These are phyloP conservation scores for Amyloporia xantha DNA, from an alignment of 768 basidiomycete genomes.

Conservation along the genomic window DNA sequence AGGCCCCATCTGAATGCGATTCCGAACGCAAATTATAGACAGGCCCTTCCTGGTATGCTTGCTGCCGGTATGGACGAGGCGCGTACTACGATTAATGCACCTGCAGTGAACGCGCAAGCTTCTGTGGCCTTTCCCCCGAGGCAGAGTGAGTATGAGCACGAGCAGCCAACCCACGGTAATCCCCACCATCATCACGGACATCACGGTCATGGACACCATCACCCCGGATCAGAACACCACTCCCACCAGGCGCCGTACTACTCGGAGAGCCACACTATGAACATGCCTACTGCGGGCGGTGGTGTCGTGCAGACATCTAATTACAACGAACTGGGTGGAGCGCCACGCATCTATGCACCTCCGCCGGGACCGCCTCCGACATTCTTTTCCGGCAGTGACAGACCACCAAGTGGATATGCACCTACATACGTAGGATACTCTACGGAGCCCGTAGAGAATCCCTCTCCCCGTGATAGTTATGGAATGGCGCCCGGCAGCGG, in stretches of 20 bases:
- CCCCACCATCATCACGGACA: background rate
- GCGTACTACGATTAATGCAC: background rate
- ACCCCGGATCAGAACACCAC: background rate
- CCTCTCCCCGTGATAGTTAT: background rate
- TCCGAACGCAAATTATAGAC: background rate
- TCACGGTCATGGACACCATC: slow-evolving; percentile 1
- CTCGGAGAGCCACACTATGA: background rate
- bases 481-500: background rate
- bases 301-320: background rate
- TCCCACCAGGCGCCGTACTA: slow-evolving; percentile 5
- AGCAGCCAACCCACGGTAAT: background rate
- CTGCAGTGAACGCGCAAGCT: background rate
- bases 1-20: background rate
- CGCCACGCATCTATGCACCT: slow-evolving; percentile 1
- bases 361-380: slow-evolving; percentile 3
- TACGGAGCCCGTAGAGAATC: background rate
- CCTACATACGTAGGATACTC: slow-evolving; percentile 5
- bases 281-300: slow-evolving; percentile 2
- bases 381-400: background rate
- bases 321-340: background rate
- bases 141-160: background rate
- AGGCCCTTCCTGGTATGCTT: slow-evolving; percentile 10
- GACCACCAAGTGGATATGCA: slow-evolving; percentile 5
- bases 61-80: background rate
- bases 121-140: background rate